Conservation (phyloP, 2,329 filamentous ascomycete genomes). For the Pyrenochaeta sp. region DNA sequence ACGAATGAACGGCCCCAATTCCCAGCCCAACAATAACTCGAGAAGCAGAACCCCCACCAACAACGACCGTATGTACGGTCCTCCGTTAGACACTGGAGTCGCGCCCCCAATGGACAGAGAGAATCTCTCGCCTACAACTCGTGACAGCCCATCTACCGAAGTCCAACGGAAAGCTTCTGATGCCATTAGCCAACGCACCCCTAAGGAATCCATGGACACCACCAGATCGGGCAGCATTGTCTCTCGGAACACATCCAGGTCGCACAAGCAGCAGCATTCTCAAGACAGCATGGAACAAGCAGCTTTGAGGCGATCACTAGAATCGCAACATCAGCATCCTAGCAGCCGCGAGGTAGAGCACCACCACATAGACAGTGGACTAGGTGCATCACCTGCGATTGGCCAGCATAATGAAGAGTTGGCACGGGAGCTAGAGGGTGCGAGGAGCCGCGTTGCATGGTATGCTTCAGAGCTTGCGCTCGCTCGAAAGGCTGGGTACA, state of each 20-base stretch:
- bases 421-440: slow-evolving; percentile 83
- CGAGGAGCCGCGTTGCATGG: slow-evolving; percentile 91
- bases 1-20: slow-evolving; percentile 52
- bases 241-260: slow-evolving; percentile 47
- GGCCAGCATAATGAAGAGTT: slow-evolving; percentile 73
- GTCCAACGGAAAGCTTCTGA: slow-evolving; percentile 41
- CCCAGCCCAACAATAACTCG: slow-evolving; percentile 23
- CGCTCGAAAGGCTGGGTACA: slow-evolving; percentile 88
- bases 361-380: slow-evolving; percentile 65
- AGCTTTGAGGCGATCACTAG: slow-evolving; percentile 40
- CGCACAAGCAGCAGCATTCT: slow-evolving; percentile 65
- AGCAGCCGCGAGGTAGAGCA: slow-evolving; percentile 41
- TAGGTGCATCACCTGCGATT: slow-evolving; percentile 66
- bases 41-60: slow-evolving; percentile 62
- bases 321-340: slow-evolving; percentile 39
- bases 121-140: slow-evolving; percentile 56
- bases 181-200: slow-evolving; percentile 33
- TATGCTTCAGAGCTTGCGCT: slow-evolving; percentile 94
- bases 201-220: slow-evolving; percentile 47
- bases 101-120: slow-evolving; percentile 55
- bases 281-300: slow-evolving; percentile 61
- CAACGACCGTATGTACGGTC: slow-evolving; percentile 54
- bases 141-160: slow-evolving; percentile 42
- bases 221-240: slow-evolving; percentile 41
- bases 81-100: slow-evolving; percentile 51